Evolutionary conservation across 106 monocot species (phyloP), one percentile per base, ranked within the genome.

Genomic region (Dioscorea alata): DNA sequence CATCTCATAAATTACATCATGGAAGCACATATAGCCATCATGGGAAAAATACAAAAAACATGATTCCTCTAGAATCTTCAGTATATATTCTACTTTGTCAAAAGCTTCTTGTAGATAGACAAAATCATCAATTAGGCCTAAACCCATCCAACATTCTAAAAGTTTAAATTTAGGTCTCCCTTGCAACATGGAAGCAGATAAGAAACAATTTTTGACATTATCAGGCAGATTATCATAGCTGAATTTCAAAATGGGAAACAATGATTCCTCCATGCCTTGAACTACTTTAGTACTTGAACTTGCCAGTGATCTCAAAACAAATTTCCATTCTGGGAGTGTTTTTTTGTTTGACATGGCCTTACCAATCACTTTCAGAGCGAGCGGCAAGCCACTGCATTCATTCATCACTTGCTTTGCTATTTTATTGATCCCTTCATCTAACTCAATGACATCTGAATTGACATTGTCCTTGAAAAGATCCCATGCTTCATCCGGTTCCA

Each of bases 141-240:
- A 25, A 0, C 80, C 75, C 20, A 75, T 48, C 80, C 75, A 81
- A 54, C 69, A 75, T n/a, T 61, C 60, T 4, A 71, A 67, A 10
- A 81, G 71, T 4, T 67, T 67, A 12, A 50, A 32, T 24, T 54
- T 69, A 4, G 5, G 8, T 16, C 75, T n/a, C n/a, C n/a, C n/a
- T n/a, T n/a, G n/a, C 75, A 70, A 81, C 31, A 81, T 13, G 7
- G 75, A 19, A 31, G 57, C 65, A 14, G 18, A 33, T 12, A 81
- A 50, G 67, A 81, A 81, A 23, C 80, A 81, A 13, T 66, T 19
- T 60, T 19, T 65, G 32, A 66, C 0, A 16, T 0, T 49, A 12
- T 57, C 64, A 8, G 13, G 14, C 6, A 80, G 31, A 17, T 58
- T 49, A n/a, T 69, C 59, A 42, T 80, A 80, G 54, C 74, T 80